Evolutionary conservation across 176 grass and related monocot species (phyloP).

Genomic region (Paspalum notatum): DNA sequence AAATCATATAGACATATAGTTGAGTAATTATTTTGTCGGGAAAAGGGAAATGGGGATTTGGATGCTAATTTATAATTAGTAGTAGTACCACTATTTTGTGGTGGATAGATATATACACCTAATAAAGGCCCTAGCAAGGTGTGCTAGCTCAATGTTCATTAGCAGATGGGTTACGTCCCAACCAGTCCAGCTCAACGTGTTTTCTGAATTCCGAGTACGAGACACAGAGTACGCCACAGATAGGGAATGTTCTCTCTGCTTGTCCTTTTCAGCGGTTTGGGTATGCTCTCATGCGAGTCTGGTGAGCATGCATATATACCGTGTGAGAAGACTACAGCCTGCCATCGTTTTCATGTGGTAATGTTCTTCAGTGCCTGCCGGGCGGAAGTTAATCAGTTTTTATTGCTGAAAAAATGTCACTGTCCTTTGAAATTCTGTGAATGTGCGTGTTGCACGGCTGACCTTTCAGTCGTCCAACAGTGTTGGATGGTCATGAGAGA

Average conservation of each 20-base stretch:
- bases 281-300: neutral
- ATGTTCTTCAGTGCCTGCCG: slow-evolving; percentile 28
- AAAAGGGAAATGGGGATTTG: neutral
- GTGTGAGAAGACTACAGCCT: neutral
- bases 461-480: neutral
- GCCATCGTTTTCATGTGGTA: slow-evolving; percentile 22
- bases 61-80: neutral
- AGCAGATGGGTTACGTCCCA: slow-evolving; percentile 28
- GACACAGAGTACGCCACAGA: neutral
- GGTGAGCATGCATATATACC: neutral
- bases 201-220: neutral
- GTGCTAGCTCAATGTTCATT: slow-evolving; percentile 14
- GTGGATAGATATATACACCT: neutral
- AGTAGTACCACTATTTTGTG: neutral
- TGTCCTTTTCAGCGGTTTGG: slow-evolving; percentile 7
- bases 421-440: neutral
- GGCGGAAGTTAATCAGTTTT: neutral
- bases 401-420: slow-evolving; percentile 22
- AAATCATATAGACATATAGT: neutral
- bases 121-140: neutral
- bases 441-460: neutral
- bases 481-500: slow-evolving; percentile 1
- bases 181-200: slow-evolving; percentile 31
- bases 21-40: neutral
- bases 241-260: slow-evolving; percentile 16